A percentile compares a stretch with the other conserved stretches of the same genome.
Evolutionary conservation across 306 rosid species (phyloP).

Genomic region (Cicer chorassanicum): DNA sequence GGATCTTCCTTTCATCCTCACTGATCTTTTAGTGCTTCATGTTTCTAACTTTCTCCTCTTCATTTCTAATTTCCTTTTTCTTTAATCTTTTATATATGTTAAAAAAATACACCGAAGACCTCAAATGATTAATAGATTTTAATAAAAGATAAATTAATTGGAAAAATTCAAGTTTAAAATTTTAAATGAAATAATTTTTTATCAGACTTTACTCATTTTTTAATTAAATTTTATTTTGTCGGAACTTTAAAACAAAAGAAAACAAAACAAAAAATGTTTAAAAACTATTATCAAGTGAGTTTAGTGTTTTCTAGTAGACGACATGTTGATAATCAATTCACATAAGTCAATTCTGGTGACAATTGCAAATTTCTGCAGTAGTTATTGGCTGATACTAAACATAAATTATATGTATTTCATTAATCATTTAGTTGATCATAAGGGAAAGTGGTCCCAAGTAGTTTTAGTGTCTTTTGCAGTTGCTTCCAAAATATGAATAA

Average conservation of each 20-base stretch:
- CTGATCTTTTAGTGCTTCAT: slow-evolving; percentile 17
- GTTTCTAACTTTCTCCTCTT: slow-evolving; percentile 27
- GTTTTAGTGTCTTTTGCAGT: slow-evolving; percentile 3
- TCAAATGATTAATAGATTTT: too few relatives aligned
- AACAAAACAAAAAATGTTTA: too few relatives aligned
- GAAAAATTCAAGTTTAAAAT: too few relatives aligned
- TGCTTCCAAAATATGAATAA: slow-evolving; percentile 29
- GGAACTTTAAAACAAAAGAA: too few relatives aligned
- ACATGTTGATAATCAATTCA: slow-evolving; percentile 27
- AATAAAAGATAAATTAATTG: too few relatives aligned
- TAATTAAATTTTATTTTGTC: too few relatives aligned
- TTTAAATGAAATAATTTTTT: too few relatives aligned
- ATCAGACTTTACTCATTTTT: too few relatives aligned
- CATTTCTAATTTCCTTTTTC: not conserved
- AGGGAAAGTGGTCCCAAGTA: slow-evolving; percentile 42
- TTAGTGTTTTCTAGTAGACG: slow-evolving; percentile 32
- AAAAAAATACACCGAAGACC: too few relatives aligned
- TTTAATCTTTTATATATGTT: not conserved
- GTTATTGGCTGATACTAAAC: slow-evolving; percentile 36
- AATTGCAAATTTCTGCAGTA: slow-evolving; percentile 12
- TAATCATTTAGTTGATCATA: slow-evolving; percentile 29
- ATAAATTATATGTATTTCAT: not conserved
- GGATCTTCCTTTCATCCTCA: slow-evolving; percentile 23
- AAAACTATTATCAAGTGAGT: not conserved
- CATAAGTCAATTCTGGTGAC: not conserved